Conservation (phyloP, 1,139 yeast genomes). For the Sugiyamaella sp. region DNA sequence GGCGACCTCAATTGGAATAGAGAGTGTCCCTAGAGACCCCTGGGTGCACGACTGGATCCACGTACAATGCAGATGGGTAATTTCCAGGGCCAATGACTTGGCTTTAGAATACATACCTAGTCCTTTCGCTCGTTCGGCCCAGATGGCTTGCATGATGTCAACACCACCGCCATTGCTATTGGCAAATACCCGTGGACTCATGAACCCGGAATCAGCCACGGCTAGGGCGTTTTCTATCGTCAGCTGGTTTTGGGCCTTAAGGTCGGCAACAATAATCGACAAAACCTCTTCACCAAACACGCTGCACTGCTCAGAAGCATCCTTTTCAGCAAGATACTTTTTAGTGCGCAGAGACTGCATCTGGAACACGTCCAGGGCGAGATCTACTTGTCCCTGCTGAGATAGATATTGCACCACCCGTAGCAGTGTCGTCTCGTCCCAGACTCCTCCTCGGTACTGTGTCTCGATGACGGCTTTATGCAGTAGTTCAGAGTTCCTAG, state of each 20-base stretch:
- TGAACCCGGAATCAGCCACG: conserved; percentile 31
- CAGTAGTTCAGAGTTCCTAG: conserved; percentile 30
- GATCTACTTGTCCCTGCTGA: conserved; percentile 27
- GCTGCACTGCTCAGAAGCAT: conserved; percentile 7
- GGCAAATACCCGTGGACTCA: conserved; percentile 31
- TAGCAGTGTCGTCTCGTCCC: conserved; percentile 41
- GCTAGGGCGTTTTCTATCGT: conserved; percentile 25
- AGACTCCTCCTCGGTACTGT: conserved; percentile 36
- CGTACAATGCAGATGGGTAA: conserved; percentile 30
- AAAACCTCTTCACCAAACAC: conserved; percentile 28
- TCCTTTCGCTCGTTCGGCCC: conserved; percentile 25
- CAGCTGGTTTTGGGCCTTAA: conserved; percentile 23
- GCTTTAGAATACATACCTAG: conserved; percentile 18
- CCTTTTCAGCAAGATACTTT: conserved; percentile 16
- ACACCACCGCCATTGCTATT: conserved; percentile 29
- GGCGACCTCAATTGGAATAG: conserved; percentile 31
- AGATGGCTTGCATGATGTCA: conserved; percentile 29
- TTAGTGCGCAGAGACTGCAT: conserved; percentile 30
- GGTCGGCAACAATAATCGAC: conserved; percentile 20
- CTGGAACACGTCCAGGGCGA: conserved; percentile 33
- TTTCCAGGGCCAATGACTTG: conserved; percentile 26
- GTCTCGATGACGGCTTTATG: conserved; percentile 41
- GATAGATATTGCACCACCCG: conserved; percentile 32
- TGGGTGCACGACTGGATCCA: conserved; percentile 34
- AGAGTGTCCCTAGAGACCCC: conserved; percentile 31